A percentile compares a stretch with the other conserved stretches of the same genome.
Evolutionary conservation across 2,329 filamentous ascomycete species (phyloP).

Genomic region (Fusarium palustre): DNA sequence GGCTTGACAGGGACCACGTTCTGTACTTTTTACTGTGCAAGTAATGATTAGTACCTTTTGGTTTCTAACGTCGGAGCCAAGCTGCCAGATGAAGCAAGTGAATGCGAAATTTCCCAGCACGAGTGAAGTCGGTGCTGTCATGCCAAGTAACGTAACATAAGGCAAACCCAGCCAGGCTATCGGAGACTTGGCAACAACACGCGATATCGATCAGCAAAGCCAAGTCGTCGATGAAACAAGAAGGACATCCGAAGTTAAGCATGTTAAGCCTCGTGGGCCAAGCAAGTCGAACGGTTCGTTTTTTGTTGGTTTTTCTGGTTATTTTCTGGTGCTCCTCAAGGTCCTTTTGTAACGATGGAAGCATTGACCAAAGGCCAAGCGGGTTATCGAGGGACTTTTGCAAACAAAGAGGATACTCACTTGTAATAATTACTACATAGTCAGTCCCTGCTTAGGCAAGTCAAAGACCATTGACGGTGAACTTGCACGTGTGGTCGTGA

Average conservation of each 20-base stretch:
- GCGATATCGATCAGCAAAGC: conserved; percentile 2
- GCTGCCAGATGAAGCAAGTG: conserved; percentile 24
- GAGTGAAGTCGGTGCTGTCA: not conserved
- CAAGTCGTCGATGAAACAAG: conserved; percentile 2
- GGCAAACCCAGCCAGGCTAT: not conserved
- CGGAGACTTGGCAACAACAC: conserved; percentile 5
- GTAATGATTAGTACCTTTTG: conserved; percentile 41
- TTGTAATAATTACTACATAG: conserved; percentile 36
- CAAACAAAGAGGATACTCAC: conserved; percentile 31
- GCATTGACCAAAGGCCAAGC: conserved; percentile 21
- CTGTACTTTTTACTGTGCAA: conserved; percentile 47
- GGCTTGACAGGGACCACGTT: conserved; percentile 37
- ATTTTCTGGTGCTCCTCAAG: conserved; percentile 24
- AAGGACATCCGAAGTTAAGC: conserved; percentile 24
- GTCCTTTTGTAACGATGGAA: conserved; percentile 31
- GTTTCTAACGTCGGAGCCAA: conserved; percentile 22
- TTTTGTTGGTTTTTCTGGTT: too few species aligned
- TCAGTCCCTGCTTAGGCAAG: conserved; percentile 17
- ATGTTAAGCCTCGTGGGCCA: conserved; percentile 25
- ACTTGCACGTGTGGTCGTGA: conserved; percentile 13
- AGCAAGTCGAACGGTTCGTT: conserved; percentile 27
- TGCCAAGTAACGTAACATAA: conserved; percentile 31
- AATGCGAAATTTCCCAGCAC: conserved; percentile 2
- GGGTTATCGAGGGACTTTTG: conserved; percentile 43
- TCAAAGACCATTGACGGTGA: conserved; percentile 10